Base-by-base conservation (phyloP, 1,284 basidiomycete species). In the Porogramme epimiltina region DNA sequence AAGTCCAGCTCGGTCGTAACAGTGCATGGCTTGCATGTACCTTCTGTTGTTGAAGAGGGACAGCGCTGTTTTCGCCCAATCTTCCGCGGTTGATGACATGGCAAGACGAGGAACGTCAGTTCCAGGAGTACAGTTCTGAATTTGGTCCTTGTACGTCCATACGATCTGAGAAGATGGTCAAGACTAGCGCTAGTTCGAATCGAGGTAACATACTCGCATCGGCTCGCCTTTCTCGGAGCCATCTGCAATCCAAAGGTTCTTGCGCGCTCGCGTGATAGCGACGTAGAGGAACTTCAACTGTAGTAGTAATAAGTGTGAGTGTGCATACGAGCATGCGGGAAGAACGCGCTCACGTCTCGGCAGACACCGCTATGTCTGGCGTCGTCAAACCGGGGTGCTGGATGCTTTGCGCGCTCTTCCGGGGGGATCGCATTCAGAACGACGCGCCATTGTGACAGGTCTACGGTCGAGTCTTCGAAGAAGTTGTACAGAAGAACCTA, bases 401-500 rank as follows among this genome's bases (percentile, higher is more conserved):
- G 68, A 51, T 16, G 66, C 4, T 49, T 51, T 13, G 51, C 43
- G 1, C 56, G 40, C 11, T 55, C 52, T 11, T 63, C 59, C 9
- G 71, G 61, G 0, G 59, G 55, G 1, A 78, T 42, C 0, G 68
- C 72, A 38, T 79, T 79, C n/a, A 87, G 63, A 15, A 89, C 66
- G 0, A 85, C 69, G 9, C 84, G 73, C 87, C 87, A 89, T 49
- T 81, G 79, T 0, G 76, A 66, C 1, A 66, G 38, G 33, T 77
- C 74, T 0, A 78, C 71, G 0, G 65, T 63, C 0, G 87, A 89
- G 59, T 89, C 85, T 37, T 80, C 73, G 58, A 89, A 89, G 66
- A 88, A 88, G 53, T 88, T 80, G 60, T 82, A 89, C 1, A 90
- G 62, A 2, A 90, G 70, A 3, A 90, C 87, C 84, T 89, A 60